Conservation (phyloP, 108 stramenopile species). For the Fistulifera pelliculosa region DNA sequence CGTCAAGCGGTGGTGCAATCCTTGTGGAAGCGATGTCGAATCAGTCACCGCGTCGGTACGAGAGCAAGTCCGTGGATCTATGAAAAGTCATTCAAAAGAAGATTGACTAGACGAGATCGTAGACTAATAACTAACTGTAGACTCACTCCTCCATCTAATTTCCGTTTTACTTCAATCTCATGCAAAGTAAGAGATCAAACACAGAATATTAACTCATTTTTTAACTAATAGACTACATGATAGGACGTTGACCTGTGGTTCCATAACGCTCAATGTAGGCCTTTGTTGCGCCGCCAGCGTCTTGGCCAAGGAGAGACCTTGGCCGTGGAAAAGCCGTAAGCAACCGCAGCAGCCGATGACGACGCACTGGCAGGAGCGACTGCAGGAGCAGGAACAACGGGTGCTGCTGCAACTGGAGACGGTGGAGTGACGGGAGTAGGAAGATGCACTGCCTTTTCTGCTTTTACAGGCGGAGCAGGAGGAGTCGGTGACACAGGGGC, state of each 20-base stretch:
- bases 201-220: too few relatives aligned
- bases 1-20: too few relatives aligned
- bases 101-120: too few relatives aligned
- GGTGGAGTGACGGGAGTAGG: conserved; percentile 24
- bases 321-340: conserved; percentile 59
- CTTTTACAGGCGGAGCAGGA: conserved; percentile 14
- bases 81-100: too few relatives aligned
- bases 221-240: too few relatives aligned
- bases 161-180: too few relatives aligned
- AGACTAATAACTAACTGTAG: too few relatives aligned
- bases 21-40: too few relatives aligned
- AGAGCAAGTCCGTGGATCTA: too few relatives aligned
- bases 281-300: conserved; percentile 51
- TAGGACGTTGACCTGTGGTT: conserved; percentile 66
- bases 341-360: conserved; percentile 25
- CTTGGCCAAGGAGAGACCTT: conserved; percentile 56
- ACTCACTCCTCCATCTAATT: too few relatives aligned
- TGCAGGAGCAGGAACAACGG: conserved; percentile 16
- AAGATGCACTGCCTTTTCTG: conserved; percentile 21
- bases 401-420: conserved; percentile 11
- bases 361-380: conserved; percentile 15
- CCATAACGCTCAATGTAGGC: conserved; percentile 71
- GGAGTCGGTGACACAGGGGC: conserved; percentile 6
- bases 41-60: too few relatives aligned
- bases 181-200: too few relatives aligned